These are phyloP conservation scores for Candida silvicultrix DNA, from an alignment of 805 yeast species.

Conservation along the genomic window DNA sequence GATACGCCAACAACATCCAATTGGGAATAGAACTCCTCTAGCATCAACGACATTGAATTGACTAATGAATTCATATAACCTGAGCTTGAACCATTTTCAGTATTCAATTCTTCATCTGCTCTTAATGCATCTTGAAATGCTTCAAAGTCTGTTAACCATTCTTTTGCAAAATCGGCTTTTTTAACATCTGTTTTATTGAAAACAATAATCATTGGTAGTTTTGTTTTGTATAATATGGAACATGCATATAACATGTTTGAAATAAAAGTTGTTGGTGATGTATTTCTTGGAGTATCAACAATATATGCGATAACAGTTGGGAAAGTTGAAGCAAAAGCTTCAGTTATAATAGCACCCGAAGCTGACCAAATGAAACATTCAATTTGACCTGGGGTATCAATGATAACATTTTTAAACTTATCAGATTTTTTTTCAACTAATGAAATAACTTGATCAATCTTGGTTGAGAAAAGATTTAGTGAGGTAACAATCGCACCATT, in stretches of 20 bases:
- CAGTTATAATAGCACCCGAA: constrained; percentile 93
- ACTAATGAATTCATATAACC: constrained; percentile 94
- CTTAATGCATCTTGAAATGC: constrained; percentile 75
- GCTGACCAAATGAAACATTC: constrained; percentile 99
- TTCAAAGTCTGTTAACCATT: constrained; percentile 98
- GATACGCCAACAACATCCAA: constrained; percentile 91
- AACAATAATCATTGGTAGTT: constrained; percentile 93
- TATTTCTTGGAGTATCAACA: constrained; percentile 92
- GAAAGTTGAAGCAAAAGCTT: constrained; percentile 90
- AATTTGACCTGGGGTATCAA: constrained; percentile 98
- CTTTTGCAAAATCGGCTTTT: constrained; percentile 80
- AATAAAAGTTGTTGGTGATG: constrained; percentile 94
- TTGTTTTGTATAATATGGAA: constrained; percentile 91
- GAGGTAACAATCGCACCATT: constrained; percentile 98
- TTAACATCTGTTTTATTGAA: constrained; percentile 92
- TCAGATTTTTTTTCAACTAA: constrained; percentile 71
- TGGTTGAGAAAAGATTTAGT: constrained; percentile 84
- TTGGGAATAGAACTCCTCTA: constrained; percentile 93
- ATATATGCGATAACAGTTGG: constrained; percentile 96
- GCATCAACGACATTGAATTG: constrained; percentile 91
- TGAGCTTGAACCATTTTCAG: constrained; percentile 52
- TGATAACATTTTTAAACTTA: constrained; percentile 59
- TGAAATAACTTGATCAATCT: constrained; percentile 89
- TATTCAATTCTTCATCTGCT: constrained; percentile 60
- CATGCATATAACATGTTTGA: constrained; percentile 98